Conservation (phyloP, 305 asterid genomes). For the Monarda citriodora region DNA sequence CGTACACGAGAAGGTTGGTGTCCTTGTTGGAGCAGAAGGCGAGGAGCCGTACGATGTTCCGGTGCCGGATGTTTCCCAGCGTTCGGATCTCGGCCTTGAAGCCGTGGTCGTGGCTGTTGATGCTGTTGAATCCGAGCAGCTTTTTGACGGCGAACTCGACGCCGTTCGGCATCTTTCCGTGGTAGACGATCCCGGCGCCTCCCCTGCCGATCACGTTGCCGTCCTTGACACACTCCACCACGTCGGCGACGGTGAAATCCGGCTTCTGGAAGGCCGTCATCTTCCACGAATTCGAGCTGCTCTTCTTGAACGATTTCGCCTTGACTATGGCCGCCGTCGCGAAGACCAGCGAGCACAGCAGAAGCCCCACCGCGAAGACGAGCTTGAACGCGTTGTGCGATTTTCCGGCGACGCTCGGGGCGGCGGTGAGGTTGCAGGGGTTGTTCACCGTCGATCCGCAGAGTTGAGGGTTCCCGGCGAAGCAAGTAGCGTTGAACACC, state of each 20-base stretch:
- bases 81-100: slow-evolving; percentile 91
- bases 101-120: slow-evolving; percentile 82
- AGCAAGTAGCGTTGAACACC: slow-evolving; percentile 80
- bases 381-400: slow-evolving; percentile 66
- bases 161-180: slow-evolving; percentile 77
- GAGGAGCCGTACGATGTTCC: slow-evolving; percentile 80
- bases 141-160: slow-evolving; percentile 92
- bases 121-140: slow-evolving; percentile 52
- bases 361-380: slow-evolving; percentile 77
- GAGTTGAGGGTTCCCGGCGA: slow-evolving; percentile 81
- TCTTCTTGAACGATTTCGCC: slow-evolving; percentile 82
- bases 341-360: slow-evolving; percentile 69
- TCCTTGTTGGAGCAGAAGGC: slow-evolving; percentile 95
- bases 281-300: slow-evolving; percentile 58
- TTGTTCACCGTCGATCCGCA: slow-evolving; percentile 70
- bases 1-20: slow-evolving; percentile 87
- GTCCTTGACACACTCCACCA: slow-evolving; percentile 90
- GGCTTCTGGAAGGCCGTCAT: slow-evolving; percentile 90
- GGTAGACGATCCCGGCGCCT: slow-evolving; percentile 96
- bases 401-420: slow-evolving; percentile 27
- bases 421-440: slow-evolving; percentile 54
- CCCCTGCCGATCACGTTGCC: slow-evolving; percentile 95
- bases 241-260: slow-evolving; percentile 69
- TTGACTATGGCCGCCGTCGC: slow-evolving; percentile 73
- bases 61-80: slow-evolving; percentile 86